Percentiles rank a stretch among this genome's conserved stretches.
Conservation (phyloP, 2,329 filamentous ascomycete species). For the Ascochyta rabiei region DNA sequence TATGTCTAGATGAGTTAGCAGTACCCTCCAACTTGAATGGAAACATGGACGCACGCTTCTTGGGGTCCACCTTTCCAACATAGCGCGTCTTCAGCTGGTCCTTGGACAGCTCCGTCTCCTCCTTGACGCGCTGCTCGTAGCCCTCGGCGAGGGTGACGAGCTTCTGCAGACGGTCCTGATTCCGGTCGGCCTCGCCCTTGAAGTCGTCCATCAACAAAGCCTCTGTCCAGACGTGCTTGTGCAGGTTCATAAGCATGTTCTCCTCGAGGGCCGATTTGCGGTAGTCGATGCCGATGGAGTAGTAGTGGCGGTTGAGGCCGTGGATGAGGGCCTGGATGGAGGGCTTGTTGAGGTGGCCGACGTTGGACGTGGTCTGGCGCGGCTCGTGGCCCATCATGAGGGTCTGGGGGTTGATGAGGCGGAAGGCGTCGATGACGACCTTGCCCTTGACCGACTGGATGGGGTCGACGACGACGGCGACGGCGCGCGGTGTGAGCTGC, state of each 20-base stretch:
- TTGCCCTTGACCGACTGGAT: conserved; percentile 99
- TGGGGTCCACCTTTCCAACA: conserved; percentile 97
- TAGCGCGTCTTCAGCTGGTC: conserved; percentile 99
- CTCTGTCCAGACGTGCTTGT: conserved; percentile 99
- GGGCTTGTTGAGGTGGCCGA: conserved; percentile 98
- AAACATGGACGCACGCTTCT: conserved; percentile 72
- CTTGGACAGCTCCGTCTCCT: conserved; percentile 95
- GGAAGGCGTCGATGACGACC: conserved; percentile 98
- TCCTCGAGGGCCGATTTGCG: conserved; percentile 96
- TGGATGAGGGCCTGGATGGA: conserved; percentile 99
- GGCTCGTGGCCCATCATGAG: conserved; percentile 98
- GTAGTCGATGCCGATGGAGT: conserved; percentile 98
- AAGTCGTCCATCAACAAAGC: conserved; percentile 97
- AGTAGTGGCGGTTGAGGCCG: conserved; percentile 97
- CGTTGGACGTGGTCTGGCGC: conserved; percentile 94
- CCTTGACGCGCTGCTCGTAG: conserved; percentile 98
- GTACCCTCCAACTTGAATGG: not conserved
- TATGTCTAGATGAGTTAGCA: conserved; percentile 63
- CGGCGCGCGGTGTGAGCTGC: conserved; percentile 93
- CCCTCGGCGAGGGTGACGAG: conserved; percentile 90
- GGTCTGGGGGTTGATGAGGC: conserved; percentile 95
- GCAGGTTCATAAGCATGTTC: conserved; percentile 99
- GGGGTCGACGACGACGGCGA: conserved; percentile 96
- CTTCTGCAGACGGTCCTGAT: conserved; percentile 84
- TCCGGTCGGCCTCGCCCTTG: conserved; percentile 79